A percentile compares a stretch with the other conserved stretches of the same genome.
Conservation (phyloP, 2,329 filamentous ascomycete species). For the Ascochyta rabiei region DNA sequence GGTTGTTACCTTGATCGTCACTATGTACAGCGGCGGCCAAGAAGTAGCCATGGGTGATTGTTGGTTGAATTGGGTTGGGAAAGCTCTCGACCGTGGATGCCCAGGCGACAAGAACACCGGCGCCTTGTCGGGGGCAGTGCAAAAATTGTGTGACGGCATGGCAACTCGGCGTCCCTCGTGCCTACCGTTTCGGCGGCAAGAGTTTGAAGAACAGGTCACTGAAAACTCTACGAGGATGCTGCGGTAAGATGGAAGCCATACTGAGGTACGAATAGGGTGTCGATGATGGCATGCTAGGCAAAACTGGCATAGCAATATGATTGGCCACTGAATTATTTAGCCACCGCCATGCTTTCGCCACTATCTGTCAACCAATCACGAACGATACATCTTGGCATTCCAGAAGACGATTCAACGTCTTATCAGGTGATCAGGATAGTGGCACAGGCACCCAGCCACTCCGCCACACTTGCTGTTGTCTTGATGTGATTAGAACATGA, state of each 20-base stretch:
- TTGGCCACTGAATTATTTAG: background rate
- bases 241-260: background rate
- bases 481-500: no score
- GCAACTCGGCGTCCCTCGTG: background rate
- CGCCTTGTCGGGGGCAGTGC: constrained; percentile 14
- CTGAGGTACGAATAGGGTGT: background rate
- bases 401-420: background rate
- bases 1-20: background rate
- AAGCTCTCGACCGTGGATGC: background rate
- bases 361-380: background rate
- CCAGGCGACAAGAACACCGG: constrained; percentile 10
- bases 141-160: constrained; percentile 12
- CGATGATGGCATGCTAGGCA: background rate
- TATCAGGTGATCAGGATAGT: background rate
- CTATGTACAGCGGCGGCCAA: background rate
- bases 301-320: background rate
- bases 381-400: background rate
- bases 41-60: background rate
- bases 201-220: background rate
- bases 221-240: background rate
- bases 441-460: constrained; percentile 1
- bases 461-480: background rate
- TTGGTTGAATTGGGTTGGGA: background rate
- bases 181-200: background rate
- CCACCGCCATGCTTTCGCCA: background rate